Evolutionary conservation across 2,329 filamentous ascomycete genomes (phyloP), one percentile per base, ranked within the genome.

Genomic region (Rhinocladiella similis): DNA sequence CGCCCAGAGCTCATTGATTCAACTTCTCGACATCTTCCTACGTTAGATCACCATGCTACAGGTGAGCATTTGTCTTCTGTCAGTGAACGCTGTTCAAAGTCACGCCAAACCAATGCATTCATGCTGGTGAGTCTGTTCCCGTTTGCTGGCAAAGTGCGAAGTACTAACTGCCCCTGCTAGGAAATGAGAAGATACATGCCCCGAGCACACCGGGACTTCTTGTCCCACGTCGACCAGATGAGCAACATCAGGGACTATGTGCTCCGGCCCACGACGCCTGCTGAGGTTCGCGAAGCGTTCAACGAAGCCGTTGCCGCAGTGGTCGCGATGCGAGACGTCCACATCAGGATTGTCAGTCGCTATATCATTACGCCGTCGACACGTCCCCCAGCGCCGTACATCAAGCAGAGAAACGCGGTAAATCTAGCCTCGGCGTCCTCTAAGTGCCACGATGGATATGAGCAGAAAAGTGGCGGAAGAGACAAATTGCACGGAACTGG

Each of bases 121-220:
- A 64, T 74, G 39, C 59, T 70, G 61, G 70, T 70, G 63, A 56
- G 65, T 2, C 20, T n/a, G 12, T 49, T 38, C 10, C n/a, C n/a
- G n/a, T 67, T 25, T 4, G 22, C 22, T 25, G 7, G 7, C 22
- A 25, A 25, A 7, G 22, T 25, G 42, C 25, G 18, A 18, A 42
- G 7, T 57, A 39, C 42, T 53, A 38, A 54, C 22, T 25, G 22
- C 27, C 20, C 14, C 67, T 54, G 65, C 13, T 51, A 77, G 65
- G 77, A 81, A 64, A 81, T 82, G 78, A 73, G 79, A 7, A 70
- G 72, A 12, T 83, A 83, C 60, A 83, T 83, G 80, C 80, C 80
- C 2, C 76, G 77, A 0, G 72, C 76, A 3, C 80, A 83, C 59
- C 73, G 75, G 16, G 69, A 74, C 16, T 82, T 82, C 61, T 65